phyloP scores from a whole-genome alignment of 106 monocot species.

The Dendrobium chrysotoxum region DNA sequence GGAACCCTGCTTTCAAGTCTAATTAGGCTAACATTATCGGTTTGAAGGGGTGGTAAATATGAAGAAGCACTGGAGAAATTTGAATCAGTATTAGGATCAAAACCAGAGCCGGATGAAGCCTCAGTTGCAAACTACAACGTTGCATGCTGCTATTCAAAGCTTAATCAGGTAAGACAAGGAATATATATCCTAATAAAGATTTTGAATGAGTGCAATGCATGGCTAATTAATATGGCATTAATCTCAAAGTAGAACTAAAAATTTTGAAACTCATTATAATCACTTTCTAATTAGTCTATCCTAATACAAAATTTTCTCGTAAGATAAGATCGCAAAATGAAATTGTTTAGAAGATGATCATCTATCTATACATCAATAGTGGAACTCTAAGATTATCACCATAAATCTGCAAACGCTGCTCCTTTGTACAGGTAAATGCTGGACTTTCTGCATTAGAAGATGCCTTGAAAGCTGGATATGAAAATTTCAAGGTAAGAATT shows the following conservation, averaged over 20 bases:
- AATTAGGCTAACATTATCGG: neutral
- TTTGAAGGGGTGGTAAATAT: constrained; percentile 55
- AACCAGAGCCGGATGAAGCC: constrained; percentile 72
- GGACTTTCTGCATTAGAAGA: constrained; percentile 89
- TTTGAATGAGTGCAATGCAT: no score
- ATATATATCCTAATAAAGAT: no score
- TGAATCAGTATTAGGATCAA: constrained; percentile 86
- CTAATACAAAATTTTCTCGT: no score
- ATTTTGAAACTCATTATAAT: no score
- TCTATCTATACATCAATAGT: no score
- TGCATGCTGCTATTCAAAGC: constrained; percentile 94
- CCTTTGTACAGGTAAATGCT: constrained; percentile 58
- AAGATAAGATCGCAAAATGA: no score
- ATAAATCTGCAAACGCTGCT: no score
- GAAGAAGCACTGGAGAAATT: constrained; percentile 90
- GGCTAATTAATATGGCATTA: no score
- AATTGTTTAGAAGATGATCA: no score
- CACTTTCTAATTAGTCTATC: no score
- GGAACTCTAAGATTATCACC: no score
- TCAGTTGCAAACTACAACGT: constrained; percentile 94
- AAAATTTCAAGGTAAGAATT: constrained; percentile 71
- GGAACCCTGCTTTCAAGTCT: neutral
- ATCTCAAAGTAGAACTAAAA: neutral
- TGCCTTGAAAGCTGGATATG: constrained; percentile 77
- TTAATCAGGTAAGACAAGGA: constrained; percentile 60